Base-by-base conservation (phyloP, 2,329 filamentous ascomycete species). In the Ramichloridium luteum region DNA sequence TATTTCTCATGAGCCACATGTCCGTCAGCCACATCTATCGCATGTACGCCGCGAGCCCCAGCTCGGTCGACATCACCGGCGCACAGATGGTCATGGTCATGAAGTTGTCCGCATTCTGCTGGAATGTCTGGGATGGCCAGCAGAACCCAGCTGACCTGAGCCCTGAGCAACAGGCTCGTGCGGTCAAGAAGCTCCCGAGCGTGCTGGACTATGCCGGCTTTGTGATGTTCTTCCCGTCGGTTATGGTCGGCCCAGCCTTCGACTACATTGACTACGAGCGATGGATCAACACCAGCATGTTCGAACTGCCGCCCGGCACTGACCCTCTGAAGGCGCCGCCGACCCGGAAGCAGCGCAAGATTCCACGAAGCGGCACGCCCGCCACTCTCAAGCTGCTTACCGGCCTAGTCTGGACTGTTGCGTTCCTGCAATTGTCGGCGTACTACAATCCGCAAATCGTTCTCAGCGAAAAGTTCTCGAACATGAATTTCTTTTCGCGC, bases 1-100 rank as follows among this genome's bases (percentile, higher is more conserved):
- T 83, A 30, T 94, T 93, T 52, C 64, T 93, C 35, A 96, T 98
- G 88, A 78, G 77, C 34, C 88, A 98, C 60, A 82, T 96, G 79
- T 88, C 86, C 27, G 56, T 88, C 48, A 93, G 75, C 55, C 90
- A 98, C 56, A 78, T 98, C 40, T 64, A 73, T 36, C 80, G 92
- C 23, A 84, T 93, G 57, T 71, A 76, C 23, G 62, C 70, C 23
- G 67, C 80, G 45, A 68, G 74, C 39, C 72, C 81, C 0, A 67
- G 71, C 23, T 59, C 62, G 2, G 67, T 93, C 37, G 90, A 98
- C 55, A 86, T 98, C 45, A 94, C 88, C 1, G 86, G 70, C 38
- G 85, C 88, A 1, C 90, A 98, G 58, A 98, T 98, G 90, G 90
- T 98, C 18, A 62, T 96, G 46, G 78, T 96, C 41, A 98, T 98